phyloP scores from a whole-genome alignment of 176 grass and related monocot species.

The Aegilops umbellulata region DNA sequence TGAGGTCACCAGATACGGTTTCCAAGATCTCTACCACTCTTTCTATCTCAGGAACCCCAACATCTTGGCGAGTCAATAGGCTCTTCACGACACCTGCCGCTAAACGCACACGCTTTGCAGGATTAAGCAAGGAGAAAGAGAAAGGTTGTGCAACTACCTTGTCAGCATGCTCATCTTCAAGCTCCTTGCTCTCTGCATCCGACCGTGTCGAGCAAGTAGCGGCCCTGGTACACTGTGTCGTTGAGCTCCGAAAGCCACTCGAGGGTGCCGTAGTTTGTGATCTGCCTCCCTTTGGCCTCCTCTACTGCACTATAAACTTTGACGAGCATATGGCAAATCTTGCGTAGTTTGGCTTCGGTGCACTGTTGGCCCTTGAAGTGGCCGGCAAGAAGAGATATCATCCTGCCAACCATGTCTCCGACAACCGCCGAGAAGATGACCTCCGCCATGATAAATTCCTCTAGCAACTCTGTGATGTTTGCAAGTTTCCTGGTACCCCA shows the following conservation, averaged over 20 bases:
- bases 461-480: no score
- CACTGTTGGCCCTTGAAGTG: background rate
- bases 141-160: background rate
- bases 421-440: background rate
- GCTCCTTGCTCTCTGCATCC: background rate
- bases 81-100: background rate
- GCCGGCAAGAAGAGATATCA: background rate
- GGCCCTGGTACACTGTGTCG: background rate
- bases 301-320: no score
- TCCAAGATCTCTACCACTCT: background rate
- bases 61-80: background rate
- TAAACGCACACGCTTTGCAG: no score
- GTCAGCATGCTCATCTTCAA: no score
- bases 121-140: background rate
- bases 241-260: slow-evolving; percentile 9
- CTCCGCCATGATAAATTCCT: background rate
- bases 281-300: background rate
- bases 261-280: background rate
- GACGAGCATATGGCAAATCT: no score
- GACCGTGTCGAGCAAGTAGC: background rate
- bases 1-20: background rate
- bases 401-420: no score
- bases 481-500: no score
- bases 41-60: background rate
- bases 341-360: background rate